phyloP scores from a whole-genome alignment of 208 protist genomes.

The Acanthamoeba castellanii region DNA sequence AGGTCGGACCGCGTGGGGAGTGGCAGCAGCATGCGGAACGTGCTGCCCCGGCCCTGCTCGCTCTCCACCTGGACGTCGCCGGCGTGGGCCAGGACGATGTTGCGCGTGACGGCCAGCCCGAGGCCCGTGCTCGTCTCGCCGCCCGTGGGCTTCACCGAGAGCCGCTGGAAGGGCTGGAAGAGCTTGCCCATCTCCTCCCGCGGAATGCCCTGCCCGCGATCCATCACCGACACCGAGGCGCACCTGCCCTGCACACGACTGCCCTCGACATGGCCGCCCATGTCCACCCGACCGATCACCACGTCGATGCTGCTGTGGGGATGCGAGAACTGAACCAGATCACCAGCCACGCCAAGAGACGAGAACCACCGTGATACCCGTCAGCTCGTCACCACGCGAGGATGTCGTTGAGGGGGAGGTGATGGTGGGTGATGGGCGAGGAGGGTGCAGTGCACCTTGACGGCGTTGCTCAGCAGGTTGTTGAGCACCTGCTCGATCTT shows the following conservation, averaged over 20 bases:
- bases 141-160: constrained; percentile 10
- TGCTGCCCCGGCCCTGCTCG: constrained; percentile 23
- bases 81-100: neutral
- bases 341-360: no score
- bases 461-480: constrained; percentile 15
- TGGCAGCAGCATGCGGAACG: constrained; percentile 30
- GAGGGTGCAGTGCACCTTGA: neutral
- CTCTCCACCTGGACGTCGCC: constrained; percentile 21
- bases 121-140: neutral
- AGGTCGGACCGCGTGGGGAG: neutral
- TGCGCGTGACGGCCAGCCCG: constrained; percentile 1
- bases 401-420: no score
- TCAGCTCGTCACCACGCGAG: no score
- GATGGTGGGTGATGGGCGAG: neutral
- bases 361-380: no score
- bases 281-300: neutral
- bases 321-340: neutral
- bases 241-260: neutral
- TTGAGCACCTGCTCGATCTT: constrained; percentile 42
- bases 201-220: neutral
- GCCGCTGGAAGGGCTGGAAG: constrained; percentile 18
- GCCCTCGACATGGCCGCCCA: neutral
- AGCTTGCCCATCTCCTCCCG: constrained; percentile 34
- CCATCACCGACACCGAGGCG: neutral
- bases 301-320: neutral